Evolutionary conservation across 2,329 filamentous ascomycete genomes (phyloP).

Genomic region (Botryotinia narcissicola): DNA sequence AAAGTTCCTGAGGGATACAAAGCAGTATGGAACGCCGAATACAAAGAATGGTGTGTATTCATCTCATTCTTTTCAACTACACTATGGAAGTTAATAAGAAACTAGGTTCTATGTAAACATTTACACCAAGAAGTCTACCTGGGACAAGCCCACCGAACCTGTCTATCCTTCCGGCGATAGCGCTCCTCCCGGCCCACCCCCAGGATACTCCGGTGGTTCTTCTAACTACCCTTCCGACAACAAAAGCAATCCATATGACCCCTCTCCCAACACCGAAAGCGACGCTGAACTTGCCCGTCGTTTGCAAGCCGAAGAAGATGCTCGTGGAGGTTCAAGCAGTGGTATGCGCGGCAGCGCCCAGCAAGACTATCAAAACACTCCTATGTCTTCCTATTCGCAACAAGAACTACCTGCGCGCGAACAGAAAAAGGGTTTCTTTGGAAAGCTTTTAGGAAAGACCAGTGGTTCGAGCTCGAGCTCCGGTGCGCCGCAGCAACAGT

Average conservation of each 20-base stretch:
- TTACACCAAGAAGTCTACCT: slow-evolving; percentile 84
- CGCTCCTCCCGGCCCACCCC: slow-evolving; percentile 60
- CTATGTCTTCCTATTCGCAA: slow-evolving; percentile 30
- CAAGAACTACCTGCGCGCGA: slow-evolving; percentile 46
- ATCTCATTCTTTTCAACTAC: background rate
- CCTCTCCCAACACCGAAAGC: slow-evolving; percentile 45
- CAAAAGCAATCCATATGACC: slow-evolving; percentile 71
- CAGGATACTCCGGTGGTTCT: slow-evolving; percentile 47
- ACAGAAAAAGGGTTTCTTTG: slow-evolving; percentile 47
- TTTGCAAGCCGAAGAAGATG: slow-evolving; percentile 81
- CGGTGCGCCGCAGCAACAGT: slow-evolving; percentile 34
- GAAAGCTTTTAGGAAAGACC: slow-evolving; percentile 48
- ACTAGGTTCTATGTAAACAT: slow-evolving; percentile 86
- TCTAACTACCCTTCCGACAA: slow-evolving; percentile 41
- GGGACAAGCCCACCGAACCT: slow-evolving; percentile 76
- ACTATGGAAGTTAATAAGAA: slow-evolving; percentile 9
- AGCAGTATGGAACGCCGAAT: slow-evolving; percentile 79
- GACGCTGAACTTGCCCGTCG: slow-evolving; percentile 73
- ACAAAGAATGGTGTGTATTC: slow-evolving; percentile 70
- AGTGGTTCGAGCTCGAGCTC: slow-evolving; percentile 21
- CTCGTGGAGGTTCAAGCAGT: slow-evolving; percentile 43
- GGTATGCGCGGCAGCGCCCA: slow-evolving; percentile 24
- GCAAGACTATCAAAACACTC: slow-evolving; percentile 33
- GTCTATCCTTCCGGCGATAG: slow-evolving; percentile 55
- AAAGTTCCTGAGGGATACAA: slow-evolving; percentile 69